Percentiles rank a stretch among this genome's conserved stretches.
These are phyloP conservation scores for Mycena olivaceomarginata DNA, from an alignment of 768 basidiomycete genomes.

Conservation along the genomic window DNA sequence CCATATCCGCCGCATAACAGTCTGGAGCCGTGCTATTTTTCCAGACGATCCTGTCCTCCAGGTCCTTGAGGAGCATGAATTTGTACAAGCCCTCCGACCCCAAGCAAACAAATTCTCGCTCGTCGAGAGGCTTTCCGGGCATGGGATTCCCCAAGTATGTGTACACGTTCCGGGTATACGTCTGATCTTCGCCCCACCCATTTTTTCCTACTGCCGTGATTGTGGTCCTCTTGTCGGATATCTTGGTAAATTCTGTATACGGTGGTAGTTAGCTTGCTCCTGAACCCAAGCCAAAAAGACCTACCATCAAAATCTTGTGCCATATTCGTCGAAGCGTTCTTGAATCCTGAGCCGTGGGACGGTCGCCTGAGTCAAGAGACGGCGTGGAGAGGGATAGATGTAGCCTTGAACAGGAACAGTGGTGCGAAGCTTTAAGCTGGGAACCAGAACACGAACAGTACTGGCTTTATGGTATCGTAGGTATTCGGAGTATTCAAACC, in stretches of 20 bases:
- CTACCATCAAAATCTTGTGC: neutral
- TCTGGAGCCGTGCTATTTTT: neutral
- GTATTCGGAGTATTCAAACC: neutral
- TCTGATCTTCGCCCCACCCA: neutral
- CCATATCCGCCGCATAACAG: neutral
- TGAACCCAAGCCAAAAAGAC: neutral
- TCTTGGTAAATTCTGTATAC: slow-evolving; percentile 6
- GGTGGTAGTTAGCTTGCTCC: neutral
- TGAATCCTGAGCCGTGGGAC: too few species aligned
- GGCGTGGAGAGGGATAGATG: neutral
- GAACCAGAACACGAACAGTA: neutral
- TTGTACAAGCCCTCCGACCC: neutral
- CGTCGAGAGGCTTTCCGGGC: neutral
- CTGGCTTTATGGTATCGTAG: neutral
- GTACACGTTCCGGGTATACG: neutral
- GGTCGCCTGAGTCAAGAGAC: neutral
- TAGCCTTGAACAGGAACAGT: neutral
- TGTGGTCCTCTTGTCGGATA: neutral
- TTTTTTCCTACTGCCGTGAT: neutral
- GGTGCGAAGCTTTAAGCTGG: neutral
- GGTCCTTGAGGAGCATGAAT: slow-evolving; percentile 1
- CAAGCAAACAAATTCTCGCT: slow-evolving; percentile 7
- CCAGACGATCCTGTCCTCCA: neutral
- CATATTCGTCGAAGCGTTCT: slow-evolving; percentile 1
- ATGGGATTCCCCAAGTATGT: slow-evolving; percentile 4